Percentiles rank a stretch among this genome's conserved stretches.
Conservation (phyloP, 2,329 filamentous ascomycete genomes). For the Colletotrichum salicis region DNA sequence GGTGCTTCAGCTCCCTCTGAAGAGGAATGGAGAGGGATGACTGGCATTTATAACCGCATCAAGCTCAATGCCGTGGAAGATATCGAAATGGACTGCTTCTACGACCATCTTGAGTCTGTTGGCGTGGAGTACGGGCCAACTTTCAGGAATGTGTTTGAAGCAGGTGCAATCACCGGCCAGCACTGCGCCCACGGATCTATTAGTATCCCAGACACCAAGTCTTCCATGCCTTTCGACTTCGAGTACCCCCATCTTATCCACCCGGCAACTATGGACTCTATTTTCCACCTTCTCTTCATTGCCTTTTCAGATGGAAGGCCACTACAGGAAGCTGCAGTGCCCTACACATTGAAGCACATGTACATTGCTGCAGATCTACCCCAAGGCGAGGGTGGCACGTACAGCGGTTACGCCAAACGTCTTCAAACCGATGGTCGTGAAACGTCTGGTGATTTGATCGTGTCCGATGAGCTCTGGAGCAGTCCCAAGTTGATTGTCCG, state of each 20-base stretch:
- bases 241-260: conserved; percentile 45
- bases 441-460: conserved; percentile 17
- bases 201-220: conserved; percentile 33
- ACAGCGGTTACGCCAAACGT: conserved; percentile 8
- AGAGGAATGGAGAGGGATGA: not conserved
- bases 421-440: conserved; percentile 4
- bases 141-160: conserved; percentile 29
- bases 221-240: conserved; percentile 44
- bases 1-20: not conserved
- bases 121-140: conserved; percentile 37
- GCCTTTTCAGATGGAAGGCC: conserved; percentile 14
- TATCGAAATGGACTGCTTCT: conserved; percentile 34
- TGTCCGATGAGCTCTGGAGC: conserved; percentile 28
- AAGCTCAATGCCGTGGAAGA: not conserved
- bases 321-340: conserved; percentile 12
- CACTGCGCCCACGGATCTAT: conserved; percentile 7
- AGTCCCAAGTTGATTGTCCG: conserved; percentile 24
- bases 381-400: not conserved
- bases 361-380: conserved; percentile 6
- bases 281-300: conserved; percentile 37
- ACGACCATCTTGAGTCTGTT: conserved; percentile 26
- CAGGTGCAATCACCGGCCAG: not conserved
- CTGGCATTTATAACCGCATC: not conserved
- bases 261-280: conserved; percentile 45
- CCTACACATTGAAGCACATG: conserved; percentile 16